Conservation (phyloP, 495 filamentous ascomycete genomes). For the Xylaria telfairii region DNA sequence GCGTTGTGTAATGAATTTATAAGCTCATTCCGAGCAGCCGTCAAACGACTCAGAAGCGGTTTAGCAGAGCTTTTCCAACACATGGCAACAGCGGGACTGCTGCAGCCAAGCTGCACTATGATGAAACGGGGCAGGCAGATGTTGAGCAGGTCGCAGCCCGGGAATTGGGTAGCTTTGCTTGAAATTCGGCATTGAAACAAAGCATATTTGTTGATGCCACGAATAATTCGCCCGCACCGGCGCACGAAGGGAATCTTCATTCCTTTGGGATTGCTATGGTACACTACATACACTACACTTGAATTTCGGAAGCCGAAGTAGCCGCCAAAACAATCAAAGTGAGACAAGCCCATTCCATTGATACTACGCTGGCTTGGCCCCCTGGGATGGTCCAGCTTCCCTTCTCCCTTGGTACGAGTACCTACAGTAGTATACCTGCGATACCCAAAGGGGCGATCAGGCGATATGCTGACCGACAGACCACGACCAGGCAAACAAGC, state of each 20-base stretch:
- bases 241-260: not conserved
- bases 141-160: not conserved
- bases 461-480: not conserved
- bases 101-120: constrained; percentile 7
- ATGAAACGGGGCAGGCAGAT: not conserved
- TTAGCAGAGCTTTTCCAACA: not conserved
- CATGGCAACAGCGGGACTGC: not conserved
- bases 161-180: not conserved
- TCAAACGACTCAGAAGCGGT: not conserved
- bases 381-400: not conserved
- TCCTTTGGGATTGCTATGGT: not conserved
- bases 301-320: not conserved
- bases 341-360: constrained; percentile 3
- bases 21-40: not conserved
- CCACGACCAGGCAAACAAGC: too few species aligned
- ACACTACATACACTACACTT: too few species aligned
- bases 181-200: not conserved
- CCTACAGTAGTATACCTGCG: too few species aligned
- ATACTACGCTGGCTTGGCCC: not conserved
- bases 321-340: not conserved
- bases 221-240: not conserved
- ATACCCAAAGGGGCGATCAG: too few species aligned
- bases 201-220: not conserved
- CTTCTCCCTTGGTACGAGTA: not conserved
- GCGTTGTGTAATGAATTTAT: not conserved